phyloP scores from a whole-genome alignment of 1,284 basidiomycete genomes.

The Ceratobasidium sp. region DNA sequence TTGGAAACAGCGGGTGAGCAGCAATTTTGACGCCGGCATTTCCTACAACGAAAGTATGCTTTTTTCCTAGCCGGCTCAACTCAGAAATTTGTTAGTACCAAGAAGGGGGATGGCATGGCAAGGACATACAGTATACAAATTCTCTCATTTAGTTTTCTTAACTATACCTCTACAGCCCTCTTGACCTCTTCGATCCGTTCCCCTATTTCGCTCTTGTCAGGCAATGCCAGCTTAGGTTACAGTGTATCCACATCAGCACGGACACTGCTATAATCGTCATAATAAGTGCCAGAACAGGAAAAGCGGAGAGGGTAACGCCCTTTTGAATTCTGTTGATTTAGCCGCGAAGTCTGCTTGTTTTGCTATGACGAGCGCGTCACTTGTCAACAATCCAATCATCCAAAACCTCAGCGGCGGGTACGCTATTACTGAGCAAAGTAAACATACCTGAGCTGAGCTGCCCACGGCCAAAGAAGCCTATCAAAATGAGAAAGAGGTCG shows the following conservation, averaged over 20 bases:
- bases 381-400: constrained; percentile 59
- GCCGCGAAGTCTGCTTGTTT: constrained; percentile 88
- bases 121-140: constrained; percentile 81
- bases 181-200: constrained; percentile 83
- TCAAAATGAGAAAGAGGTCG: constrained; percentile 69
- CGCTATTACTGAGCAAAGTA: too few relatives aligned
- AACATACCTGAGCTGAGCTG: constrained; percentile 54
- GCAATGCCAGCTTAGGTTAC: constrained; percentile 63
- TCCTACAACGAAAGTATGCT: constrained; percentile 61
- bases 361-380: constrained; percentile 77
- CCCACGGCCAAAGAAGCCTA: constrained; percentile 70
- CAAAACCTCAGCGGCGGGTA: too few relatives aligned
- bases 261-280: constrained; percentile 50
- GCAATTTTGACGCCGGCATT: constrained; percentile 90
- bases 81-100: constrained; percentile 47
- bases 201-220: constrained; percentile 64
- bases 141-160: constrained; percentile 78
- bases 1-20: constrained; percentile 86
- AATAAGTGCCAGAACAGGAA: constrained; percentile 54
- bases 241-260: constrained; percentile 55
- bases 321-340: constrained; percentile 82
- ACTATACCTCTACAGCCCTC: constrained; percentile 83
- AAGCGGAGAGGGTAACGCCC: constrained; percentile 59
- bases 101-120: background rate
- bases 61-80: constrained; percentile 67